Evolutionary conservation across 2,329 filamentous ascomycete genomes (phyloP), one percentile per base, ranked within the genome.

Genomic region (Endoconidiophora laricicola): DNA sequence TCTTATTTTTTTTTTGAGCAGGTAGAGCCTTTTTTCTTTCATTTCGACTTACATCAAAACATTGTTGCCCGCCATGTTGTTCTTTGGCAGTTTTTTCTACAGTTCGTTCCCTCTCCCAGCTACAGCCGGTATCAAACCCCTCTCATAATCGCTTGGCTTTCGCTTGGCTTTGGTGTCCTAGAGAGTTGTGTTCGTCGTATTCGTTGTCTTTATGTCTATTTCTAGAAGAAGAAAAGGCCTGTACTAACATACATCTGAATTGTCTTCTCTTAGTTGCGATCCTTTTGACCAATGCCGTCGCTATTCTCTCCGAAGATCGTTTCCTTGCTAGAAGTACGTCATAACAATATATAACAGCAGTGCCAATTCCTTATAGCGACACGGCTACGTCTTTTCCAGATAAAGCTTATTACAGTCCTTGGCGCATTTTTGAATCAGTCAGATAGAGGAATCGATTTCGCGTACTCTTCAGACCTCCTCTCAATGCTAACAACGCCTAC

Each of bases 261-360:
- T 24, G 29, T 18, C 23, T 16, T 14, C 18, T 18, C 7, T 42
- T 54, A 64, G 84, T 90, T 57, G 75, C 79, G 58, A 73, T 94
- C 63, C 85, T 96, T 60, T 76, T 96, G 62, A 80, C 91, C 67
- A 98, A 98, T 67, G 86, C 86, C 57, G 82, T 96, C 62, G 86
- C 88, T 56, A 79, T 95, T 61, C 82, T 96, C 56, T 94, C 86
- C 59, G 88, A 94, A 76, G 87, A 94, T 68, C 83, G 87, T 55
- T 94, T 94, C 66, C 83, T 94, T 57, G 67, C 83, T 68, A 81
- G 64, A 58, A 93, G 65, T 67, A 62, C 56, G 65, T 54, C 26
- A 33, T 9, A 6, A 14, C 20, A 20, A 14, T 22, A 6, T 14
- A 5, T 26, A 18, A 36, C 44, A 23, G 41, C 26, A 6, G 7